Conservation (phyloP, 2,329 filamentous ascomycete genomes). For the Dryadomyces sulphureus region DNA sequence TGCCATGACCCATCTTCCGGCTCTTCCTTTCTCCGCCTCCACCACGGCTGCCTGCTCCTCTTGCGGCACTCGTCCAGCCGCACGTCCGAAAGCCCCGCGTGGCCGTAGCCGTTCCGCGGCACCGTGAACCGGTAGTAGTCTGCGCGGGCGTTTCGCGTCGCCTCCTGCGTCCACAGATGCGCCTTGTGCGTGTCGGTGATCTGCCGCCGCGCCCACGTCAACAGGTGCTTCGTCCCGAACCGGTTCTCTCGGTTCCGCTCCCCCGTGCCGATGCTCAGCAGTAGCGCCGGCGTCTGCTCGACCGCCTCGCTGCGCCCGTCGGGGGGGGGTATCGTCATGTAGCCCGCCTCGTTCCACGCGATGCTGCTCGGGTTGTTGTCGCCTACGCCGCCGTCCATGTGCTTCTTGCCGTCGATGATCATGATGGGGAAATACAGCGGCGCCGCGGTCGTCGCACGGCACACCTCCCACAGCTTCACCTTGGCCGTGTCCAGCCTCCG, state of each 20-base stretch:
- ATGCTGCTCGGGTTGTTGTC: constrained; percentile 1
- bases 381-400: background rate
- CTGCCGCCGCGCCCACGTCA: background rate
- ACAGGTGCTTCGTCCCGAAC: background rate
- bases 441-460: constrained; percentile 1
- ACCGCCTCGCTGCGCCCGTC: background rate
- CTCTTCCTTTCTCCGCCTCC: too few relatives aligned
- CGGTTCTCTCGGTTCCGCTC: background rate
- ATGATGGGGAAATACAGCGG: background rate
- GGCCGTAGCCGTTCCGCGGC: background rate
- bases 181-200: background rate
- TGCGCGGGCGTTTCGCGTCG: background rate
- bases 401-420: background rate
- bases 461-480: background rate
- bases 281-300: background rate
- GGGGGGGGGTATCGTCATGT: background rate
- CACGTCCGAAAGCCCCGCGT: background rate
- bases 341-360: background rate
- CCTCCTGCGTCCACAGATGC: background rate
- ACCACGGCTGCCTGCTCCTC: background rate
- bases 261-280: background rate
- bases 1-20: background rate
- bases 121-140: background rate
- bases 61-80: background rate
- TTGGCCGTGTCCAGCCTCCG: background rate